Base-by-base conservation (phyloP, 495 filamentous ascomycete genomes). In the Penicillium simplicissimum region DNA sequence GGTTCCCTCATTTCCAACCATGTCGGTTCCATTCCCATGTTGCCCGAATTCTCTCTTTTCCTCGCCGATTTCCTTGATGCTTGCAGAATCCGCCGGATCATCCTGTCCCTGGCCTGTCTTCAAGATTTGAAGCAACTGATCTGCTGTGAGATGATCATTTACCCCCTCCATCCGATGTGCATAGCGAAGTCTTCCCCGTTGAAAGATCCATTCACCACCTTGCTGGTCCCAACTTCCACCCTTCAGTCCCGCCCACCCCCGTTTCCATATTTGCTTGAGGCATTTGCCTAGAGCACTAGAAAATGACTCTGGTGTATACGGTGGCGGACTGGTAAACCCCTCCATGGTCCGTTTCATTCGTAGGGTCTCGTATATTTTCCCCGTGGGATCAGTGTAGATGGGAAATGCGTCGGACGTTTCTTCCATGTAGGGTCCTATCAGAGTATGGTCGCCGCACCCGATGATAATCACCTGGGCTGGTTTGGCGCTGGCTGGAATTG, bases 401-500 rank as follows among this genome's bases (percentile, higher is more conserved):
- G 67, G 67, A 51, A 72, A 64, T 0, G 14, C 43, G 28, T 61
- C 58, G 5, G 57, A 42, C 0, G 67, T 72, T 28, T 67, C 62
- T 42, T 63, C 58, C 33, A 67, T 63, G 43, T 67, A 72, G 0
- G 69, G 69, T 0, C 52, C 62, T 5, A 72, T 72, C 4, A 64
- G 54, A 0, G 62, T 37, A 11, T 60, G 63, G 40, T 67, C 64
- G 9, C 69, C 69, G 36, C 69, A 72, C 0, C 69, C 69, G 42
- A 72, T 67, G 17, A 72, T 72, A 7, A 72, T 70, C 2, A 72
- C 59, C 34, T 72, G 69, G 4, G 62, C 61, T 19, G 69, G 67
- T 38, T 62, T 61, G 13, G 62, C 54, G 3, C 35, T 31, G 6
- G 19, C 21, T 2, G 69, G 67, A 33, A 70, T 40, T 0, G 60